phyloP scores from a whole-genome alignment of 257 asterid genomes.

The Solanum raphanifolium region DNA sequence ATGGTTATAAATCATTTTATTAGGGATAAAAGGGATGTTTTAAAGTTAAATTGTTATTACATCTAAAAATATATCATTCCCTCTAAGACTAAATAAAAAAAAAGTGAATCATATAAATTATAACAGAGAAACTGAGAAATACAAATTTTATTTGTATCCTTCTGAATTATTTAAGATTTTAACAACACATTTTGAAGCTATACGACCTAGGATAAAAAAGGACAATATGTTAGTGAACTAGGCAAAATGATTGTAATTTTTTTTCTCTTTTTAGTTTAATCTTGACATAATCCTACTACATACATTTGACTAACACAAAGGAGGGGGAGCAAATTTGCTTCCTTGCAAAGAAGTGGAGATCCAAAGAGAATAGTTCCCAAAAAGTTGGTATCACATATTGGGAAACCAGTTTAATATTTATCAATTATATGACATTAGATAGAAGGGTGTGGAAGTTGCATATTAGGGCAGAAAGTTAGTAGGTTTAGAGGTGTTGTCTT shows the following conservation, averaged over 20 bases:
- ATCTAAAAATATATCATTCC: no score
- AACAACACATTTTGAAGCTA: no score
- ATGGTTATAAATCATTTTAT: no score
- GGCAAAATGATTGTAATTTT: background rate
- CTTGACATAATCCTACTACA: background rate
- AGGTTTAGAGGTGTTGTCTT: rapidly evolving
- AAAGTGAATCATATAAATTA: no score
- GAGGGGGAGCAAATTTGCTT: background rate
- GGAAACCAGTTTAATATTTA: background rate
- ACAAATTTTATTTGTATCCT: no score
- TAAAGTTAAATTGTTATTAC: no score
- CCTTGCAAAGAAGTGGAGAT: background rate
- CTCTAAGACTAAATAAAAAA: no score
- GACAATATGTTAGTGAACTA: background rate
- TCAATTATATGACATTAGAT: no score
- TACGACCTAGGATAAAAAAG: no score
- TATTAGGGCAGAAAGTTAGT: rapidly evolving
- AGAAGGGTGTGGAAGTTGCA: rapidly evolving
- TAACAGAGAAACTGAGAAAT: no score
- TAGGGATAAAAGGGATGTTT: no score
- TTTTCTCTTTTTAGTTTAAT: background rate
- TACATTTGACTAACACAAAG: background rate
- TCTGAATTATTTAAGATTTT: no score
- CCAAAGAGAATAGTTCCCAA: background rate
- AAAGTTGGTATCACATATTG: background rate